Percentiles rank a stretch among this genome's conserved stretches.
Conservation (phyloP, 106 monocot species). For the Dendrobium chrysotoxum region DNA sequence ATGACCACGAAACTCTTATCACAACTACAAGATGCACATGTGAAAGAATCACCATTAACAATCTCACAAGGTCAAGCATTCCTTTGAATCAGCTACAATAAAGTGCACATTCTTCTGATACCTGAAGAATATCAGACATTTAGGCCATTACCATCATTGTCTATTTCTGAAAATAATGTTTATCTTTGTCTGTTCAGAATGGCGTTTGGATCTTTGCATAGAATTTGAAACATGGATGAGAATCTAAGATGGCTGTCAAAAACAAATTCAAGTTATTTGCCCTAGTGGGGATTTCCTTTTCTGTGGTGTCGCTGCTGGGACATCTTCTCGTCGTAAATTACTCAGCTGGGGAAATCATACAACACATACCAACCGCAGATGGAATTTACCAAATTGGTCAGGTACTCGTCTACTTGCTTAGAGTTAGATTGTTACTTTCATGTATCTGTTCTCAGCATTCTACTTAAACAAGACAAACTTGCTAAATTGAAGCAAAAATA, state of each 20-base stretch:
- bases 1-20: no score
- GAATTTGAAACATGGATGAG: background rate
- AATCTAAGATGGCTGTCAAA: conserved; percentile 54
- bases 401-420: conserved; percentile 15
- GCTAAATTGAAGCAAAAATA: background rate
- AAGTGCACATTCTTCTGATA: no score
- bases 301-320: conserved; percentile 46
- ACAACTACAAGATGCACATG: no score
- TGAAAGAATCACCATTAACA: no score
- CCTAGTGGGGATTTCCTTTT: conserved; percentile 48
- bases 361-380: conserved; percentile 31
- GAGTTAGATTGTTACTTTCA: background rate
- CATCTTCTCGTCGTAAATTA: conserved; percentile 65
- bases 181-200: background rate
- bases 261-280: conserved; percentile 66
- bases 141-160: background rate
- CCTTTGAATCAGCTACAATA: no score
- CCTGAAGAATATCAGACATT: no score
- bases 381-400: conserved; percentile 35
- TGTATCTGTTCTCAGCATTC: background rate
- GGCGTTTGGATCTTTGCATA: background rate
- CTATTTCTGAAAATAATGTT: background rate
- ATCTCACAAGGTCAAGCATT: no score
- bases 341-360: conserved; percentile 41
- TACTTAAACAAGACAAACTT: background rate